These are phyloP conservation scores for Rhododendron mucronatum DNA, from an alignment of 148 eudicot genomes.

Conservation along the genomic window DNA sequence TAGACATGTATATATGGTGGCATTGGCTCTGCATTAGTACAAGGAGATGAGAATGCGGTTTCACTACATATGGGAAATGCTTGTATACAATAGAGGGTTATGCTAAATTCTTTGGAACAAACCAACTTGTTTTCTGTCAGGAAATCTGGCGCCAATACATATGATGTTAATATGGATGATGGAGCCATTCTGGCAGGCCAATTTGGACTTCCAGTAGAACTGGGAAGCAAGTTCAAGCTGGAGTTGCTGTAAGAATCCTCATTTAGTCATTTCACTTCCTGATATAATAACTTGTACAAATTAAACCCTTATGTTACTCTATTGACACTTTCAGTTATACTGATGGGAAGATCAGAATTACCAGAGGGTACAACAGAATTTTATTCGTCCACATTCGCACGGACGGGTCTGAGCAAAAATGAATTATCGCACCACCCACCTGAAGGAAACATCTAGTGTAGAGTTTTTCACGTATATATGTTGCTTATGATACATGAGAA, in stretches of 20 bases:
- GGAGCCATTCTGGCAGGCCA: slow-evolving; percentile 70
- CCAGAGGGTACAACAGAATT: slow-evolving; percentile 65
- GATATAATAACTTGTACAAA: not conserved
- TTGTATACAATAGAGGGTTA: not conserved
- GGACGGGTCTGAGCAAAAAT: slow-evolving; percentile 14
- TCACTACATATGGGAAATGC: not conserved
- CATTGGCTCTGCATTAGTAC: not conserved
- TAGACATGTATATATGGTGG: not conserved
- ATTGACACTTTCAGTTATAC: slow-evolving; percentile 47
- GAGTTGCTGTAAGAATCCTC: slow-evolving; percentile 65
- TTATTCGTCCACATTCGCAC: slow-evolving; percentile 73
- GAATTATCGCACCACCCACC: slow-evolving; percentile 2
- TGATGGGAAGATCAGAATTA: slow-evolving; percentile 77
- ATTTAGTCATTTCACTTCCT: not conserved
- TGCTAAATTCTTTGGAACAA: not conserved
- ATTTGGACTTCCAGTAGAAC: slow-evolving; percentile 75
- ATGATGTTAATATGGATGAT: slow-evolving; percentile 83
- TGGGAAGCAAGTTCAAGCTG: slow-evolving; percentile 62
- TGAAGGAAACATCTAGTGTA: not conserved
- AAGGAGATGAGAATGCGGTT: not conserved
- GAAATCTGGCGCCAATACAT: slow-evolving; percentile 51
- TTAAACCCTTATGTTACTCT: not conserved
- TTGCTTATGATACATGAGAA: not conserved
- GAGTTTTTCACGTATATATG: not conserved
- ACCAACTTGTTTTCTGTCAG: slow-evolving; percentile 30